Percentiles rank a stretch among this genome's conserved stretches.
These are phyloP conservation scores for Rhizophora apiculata DNA, from an alignment of 345 rosid species.

Conservation along the genomic window DNA sequence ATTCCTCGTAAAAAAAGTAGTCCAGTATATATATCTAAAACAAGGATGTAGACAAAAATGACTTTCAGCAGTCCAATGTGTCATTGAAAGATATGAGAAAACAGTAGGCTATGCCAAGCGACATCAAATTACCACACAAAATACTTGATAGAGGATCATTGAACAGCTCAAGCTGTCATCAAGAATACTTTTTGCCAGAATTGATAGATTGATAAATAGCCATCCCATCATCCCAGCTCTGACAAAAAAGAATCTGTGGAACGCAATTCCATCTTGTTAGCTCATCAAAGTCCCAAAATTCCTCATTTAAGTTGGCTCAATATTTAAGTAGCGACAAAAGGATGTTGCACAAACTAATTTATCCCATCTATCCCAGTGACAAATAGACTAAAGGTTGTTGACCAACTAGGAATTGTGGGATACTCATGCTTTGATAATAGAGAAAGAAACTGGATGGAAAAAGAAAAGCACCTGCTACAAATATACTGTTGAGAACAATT, in stretches of 20 bases:
- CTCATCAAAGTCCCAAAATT: not conserved
- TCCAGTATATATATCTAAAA: conserved; percentile 73
- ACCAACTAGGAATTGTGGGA: not conserved
- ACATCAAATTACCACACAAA: conserved; percentile 58
- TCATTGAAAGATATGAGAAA: not conserved
- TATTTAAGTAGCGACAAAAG: not conserved
- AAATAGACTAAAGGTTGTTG: too few species aligned
- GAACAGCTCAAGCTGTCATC: conserved; percentile 52
- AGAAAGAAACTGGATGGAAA: not conserved
- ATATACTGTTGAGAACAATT: not conserved
- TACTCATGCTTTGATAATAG: not conserved
- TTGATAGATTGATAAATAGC: conserved; percentile 83
- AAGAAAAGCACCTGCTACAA: not conserved
- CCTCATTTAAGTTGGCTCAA: not conserved
- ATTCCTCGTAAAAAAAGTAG: conserved; percentile 83
- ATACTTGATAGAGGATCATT: conserved; percentile 81
- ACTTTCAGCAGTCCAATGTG: conserved; percentile 13
- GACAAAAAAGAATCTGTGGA: conserved; percentile 79
- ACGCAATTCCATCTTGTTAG: conserved; percentile 19
- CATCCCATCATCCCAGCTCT: conserved; percentile 99
- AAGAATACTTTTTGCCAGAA: conserved; percentile 66
- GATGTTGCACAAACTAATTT: not conserved
- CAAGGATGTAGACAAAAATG: conserved; percentile 7
- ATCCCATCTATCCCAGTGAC: too few species aligned
- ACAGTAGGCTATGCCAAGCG: conserved; percentile 4